phyloP scores from a whole-genome alignment of 1,284 basidiomycete genomes.

The Trametes sp. region DNA sequence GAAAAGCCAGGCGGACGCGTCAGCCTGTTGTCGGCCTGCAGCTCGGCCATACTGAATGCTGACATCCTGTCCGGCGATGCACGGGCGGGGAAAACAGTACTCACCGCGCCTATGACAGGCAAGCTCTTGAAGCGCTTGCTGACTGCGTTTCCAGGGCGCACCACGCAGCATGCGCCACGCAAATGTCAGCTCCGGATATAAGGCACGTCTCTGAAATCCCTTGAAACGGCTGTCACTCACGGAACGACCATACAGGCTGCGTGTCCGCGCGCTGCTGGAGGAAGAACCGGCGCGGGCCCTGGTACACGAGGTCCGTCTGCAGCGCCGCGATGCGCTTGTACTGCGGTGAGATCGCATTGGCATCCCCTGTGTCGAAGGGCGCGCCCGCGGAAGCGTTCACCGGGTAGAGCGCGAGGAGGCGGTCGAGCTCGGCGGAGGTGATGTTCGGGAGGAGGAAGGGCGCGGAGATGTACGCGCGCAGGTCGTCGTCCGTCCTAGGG shows the following conservation, averaged over 20 bases:
- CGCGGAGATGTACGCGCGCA: constrained; percentile 1
- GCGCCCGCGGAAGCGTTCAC: background rate
- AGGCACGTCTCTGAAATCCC: too few species aligned
- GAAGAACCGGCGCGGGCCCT: constrained; percentile 60
- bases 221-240: constrained; percentile 27
- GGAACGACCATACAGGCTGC: constrained; percentile 29
- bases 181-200: background rate
- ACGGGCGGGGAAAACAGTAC: too few species aligned
- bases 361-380: constrained; percentile 32
- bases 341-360: constrained; percentile 54
- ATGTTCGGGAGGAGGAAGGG: background rate
- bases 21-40: background rate
- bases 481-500: background rate
- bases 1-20: background rate
- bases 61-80: too few species aligned
- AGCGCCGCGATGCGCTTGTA: constrained; percentile 61
- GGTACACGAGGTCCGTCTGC: constrained; percentile 59
- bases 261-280: constrained; percentile 40
- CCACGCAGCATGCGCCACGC: too few species aligned
- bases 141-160: constrained; percentile 23
- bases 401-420: constrained; percentile 56
- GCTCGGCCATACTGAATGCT: background rate
- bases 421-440: background rate
- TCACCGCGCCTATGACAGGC: constrained; percentile 38
- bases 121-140: constrained; percentile 37